phyloP scores from a whole-genome alignment of 441 rosid species.

The Erodium trifolium region DNA sequence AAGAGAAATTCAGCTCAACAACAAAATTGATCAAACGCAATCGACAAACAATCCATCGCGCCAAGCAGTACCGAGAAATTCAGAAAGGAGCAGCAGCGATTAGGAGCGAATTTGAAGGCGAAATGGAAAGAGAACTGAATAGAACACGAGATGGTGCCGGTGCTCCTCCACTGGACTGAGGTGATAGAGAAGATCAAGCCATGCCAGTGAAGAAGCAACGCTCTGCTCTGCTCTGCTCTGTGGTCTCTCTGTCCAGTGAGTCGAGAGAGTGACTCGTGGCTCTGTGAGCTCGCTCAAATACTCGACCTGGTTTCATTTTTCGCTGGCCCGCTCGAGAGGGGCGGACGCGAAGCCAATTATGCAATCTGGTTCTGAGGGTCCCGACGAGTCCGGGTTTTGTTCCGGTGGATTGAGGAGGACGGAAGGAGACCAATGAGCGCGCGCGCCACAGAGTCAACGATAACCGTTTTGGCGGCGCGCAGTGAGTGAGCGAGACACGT shows the following conservation, averaged over 20 bases:
- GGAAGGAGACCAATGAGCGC: neutral
- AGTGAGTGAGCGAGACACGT: too few species aligned
- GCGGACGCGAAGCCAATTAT: constrained; percentile 8
- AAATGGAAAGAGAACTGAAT: neutral
- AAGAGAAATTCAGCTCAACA: neutral
- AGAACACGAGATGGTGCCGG: constrained; percentile 1
- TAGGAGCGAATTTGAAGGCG: neutral
- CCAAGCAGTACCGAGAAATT: neutral
- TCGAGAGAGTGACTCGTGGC: neutral
- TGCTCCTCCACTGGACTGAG: neutral
- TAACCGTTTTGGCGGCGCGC: too few species aligned
- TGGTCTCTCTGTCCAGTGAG: neutral
- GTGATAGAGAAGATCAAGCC: neutral
- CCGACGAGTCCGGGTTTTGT: constrained; percentile 8
- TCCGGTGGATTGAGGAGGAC: neutral
- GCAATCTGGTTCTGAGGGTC: neutral
- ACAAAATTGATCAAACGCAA: neutral
- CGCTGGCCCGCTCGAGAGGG: neutral
- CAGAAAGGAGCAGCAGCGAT: neutral
- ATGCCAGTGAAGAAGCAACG: neutral
- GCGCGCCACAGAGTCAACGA: neutral
- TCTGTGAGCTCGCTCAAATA: neutral
- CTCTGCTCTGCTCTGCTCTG: too few species aligned
- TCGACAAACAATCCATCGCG: neutral
- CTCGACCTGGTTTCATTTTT: neutral